These are phyloP conservation scores for Omphalotus guepiniiformis DNA, from an alignment of 768 basidiomycete species.

Conservation along the genomic window DNA sequence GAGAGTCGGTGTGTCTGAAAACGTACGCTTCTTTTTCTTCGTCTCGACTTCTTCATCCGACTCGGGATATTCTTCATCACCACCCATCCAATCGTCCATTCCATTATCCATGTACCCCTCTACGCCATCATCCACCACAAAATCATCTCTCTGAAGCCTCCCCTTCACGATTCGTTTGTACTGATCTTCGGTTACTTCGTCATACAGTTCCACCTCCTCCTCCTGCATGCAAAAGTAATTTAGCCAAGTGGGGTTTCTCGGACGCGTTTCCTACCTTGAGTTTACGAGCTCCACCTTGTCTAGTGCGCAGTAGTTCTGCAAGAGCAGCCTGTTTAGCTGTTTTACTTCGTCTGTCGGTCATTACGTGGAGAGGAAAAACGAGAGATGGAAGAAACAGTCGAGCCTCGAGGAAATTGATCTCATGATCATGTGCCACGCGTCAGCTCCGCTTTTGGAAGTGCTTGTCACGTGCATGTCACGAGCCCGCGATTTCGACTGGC, in stretches of 20 bases:
- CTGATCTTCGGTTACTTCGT: conserved; percentile 86
- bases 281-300: conserved; percentile 54
- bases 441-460: too few relatives aligned
- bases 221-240: conserved; percentile 28
- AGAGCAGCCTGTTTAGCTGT: conserved; percentile 43
- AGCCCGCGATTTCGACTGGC: too few relatives aligned
- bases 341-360: conserved; percentile 32
- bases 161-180: conserved; percentile 83
- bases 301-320: conserved; percentile 54
- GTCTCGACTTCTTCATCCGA: conserved; percentile 49
- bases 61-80: conserved; percentile 52
- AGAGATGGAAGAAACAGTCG: too few relatives aligned
- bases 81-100: conserved; percentile 87
- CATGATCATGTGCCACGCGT: too few relatives aligned
- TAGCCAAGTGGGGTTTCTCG: background rate
- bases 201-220: conserved; percentile 72
- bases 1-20: too few relatives aligned
- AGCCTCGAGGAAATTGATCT: too few relatives aligned
- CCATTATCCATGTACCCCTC: conserved; percentile 94
- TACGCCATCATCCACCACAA: conserved; percentile 91
- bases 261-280: conserved; percentile 48
- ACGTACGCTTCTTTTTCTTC: conserved; percentile 39
- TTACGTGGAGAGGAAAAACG: too few relatives aligned
- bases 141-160: conserved; percentile 84
- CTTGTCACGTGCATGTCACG: too few relatives aligned